Conservation (phyloP, 192 early-diverging fungal genomes). For the Funneliformis geosporum region DNA sequence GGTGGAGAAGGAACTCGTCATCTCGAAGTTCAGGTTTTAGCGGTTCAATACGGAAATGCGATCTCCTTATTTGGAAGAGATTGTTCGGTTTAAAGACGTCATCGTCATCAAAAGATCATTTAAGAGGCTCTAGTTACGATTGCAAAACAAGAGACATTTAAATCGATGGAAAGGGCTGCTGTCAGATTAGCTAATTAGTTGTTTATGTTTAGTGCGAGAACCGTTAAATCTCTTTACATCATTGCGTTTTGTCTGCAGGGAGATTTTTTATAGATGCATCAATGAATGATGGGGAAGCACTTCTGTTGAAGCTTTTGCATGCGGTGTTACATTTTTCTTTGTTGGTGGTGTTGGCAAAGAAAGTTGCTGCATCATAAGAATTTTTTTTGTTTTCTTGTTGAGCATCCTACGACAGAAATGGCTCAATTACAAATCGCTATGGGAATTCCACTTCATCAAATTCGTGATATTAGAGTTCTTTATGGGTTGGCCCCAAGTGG, state of each 20-base stretch:
- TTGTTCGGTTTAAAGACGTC: no score
- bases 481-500: slow-evolving; percentile 90
- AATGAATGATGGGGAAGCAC: no score
- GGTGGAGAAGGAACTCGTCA: slow-evolving; percentile 98
- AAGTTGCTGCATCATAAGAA: no score
- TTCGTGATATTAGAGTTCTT: slow-evolving; percentile 93
- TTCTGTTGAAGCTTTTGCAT: no score
- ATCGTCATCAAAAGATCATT: no score
- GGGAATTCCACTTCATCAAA: slow-evolving; percentile 95
- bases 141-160: no score
- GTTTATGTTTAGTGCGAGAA: slow-evolving; percentile 95
- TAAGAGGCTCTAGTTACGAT: no score
- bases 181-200: slow-evolving; percentile 90
- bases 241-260: no score
- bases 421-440: slow-evolving; percentile 98
- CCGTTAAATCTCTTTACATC: slow-evolving; percentile 95
- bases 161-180: slow-evolving; percentile 98
- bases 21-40: slow-evolving; percentile 96
- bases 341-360: no score
- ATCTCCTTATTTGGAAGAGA: no score
- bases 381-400: slow-evolving; percentile 94
- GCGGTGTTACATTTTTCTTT: no score
- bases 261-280: no score
- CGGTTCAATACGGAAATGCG: slow-evolving; percentile 93
- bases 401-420: slow-evolving; percentile 99